phyloP scores from a whole-genome alignment of 331 rosid species.

The Quercus tomentella region DNA sequence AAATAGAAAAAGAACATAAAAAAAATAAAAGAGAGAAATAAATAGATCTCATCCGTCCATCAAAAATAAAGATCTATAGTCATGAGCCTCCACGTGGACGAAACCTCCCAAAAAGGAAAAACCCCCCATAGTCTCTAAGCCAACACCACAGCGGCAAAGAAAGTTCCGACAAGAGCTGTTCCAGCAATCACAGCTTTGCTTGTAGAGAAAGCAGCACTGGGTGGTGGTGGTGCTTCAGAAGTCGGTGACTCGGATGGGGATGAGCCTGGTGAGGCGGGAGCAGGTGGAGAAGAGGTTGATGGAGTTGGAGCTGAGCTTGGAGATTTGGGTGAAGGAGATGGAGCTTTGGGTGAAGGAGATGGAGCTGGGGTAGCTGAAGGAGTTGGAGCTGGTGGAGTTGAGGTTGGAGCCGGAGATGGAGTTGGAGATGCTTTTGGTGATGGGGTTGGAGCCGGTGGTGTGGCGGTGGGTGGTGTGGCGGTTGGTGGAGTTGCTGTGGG shows the following conservation, averaged over 20 bases:
- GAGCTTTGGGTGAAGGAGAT: constrained; percentile 26
- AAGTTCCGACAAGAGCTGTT: constrained; percentile 57
- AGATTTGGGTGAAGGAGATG: constrained; percentile 10
- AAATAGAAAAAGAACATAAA: not conserved
- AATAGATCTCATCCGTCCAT: constrained; percentile 46
- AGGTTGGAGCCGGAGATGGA: constrained; percentile 15
- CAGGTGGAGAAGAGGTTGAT: constrained; percentile 7
- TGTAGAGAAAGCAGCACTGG: constrained; percentile 32
- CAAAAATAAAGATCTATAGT: constrained; percentile 28
- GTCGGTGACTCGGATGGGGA: constrained; percentile 9
- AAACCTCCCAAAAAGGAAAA: not conserved
- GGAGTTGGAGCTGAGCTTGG: constrained; percentile 21
- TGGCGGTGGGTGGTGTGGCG: constrained; percentile 18
- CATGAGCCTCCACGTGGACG: constrained; percentile 26
- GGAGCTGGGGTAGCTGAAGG: constrained; percentile 21
- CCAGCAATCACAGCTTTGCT: constrained; percentile 48
- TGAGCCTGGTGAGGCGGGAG: not conserved
- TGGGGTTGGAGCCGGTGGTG: constrained; percentile 36
- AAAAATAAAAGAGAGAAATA: not conserved
- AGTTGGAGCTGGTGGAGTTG: constrained; percentile 15
- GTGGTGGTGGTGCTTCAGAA: constrained; percentile 3
- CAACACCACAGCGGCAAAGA: constrained; percentile 65
- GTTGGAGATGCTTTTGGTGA: constrained; percentile 18
- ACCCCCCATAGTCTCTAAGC: constrained; percentile 35
- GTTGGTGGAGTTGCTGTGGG: constrained; percentile 35